Evolutionary conservation across 192 early-diverging fungal genomes (phyloP).

Genomic region (Chytriomyces sp.): DNA sequence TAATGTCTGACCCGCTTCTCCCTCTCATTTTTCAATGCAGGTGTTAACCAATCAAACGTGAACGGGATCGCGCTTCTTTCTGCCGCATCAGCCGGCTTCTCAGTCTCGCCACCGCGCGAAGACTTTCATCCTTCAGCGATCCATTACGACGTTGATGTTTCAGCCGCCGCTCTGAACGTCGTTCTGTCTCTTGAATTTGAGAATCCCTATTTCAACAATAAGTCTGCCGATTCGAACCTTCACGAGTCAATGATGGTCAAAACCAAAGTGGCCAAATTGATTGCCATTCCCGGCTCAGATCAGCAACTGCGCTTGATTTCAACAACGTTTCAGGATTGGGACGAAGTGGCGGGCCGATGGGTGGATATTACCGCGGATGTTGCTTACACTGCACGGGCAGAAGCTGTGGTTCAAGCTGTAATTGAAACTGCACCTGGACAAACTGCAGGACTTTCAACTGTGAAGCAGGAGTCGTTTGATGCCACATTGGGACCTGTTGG

Average conservation of each 20-base stretch:
- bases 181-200: slow-evolving; percentile 9
- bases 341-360: neutral
- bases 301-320: slow-evolving; percentile 3
- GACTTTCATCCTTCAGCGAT: slow-evolving; percentile 12
- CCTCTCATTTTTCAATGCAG: neutral
- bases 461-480: slow-evolving; percentile 20
- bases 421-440: slow-evolving; percentile 3
- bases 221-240: neutral
- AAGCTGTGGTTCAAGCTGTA: slow-evolving; percentile 19
- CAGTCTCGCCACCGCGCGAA: slow-evolving; percentile 1
- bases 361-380: slow-evolving; percentile 12
- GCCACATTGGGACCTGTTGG: slow-evolving; percentile 20
- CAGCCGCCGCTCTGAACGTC: neutral
- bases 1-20: neutral
- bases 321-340: slow-evolving; percentile 23
- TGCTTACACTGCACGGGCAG: slow-evolving; percentile 18
- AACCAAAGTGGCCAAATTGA: slow-evolving; percentile 24
- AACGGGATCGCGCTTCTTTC: slow-evolving; percentile 13
- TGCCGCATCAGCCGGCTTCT: slow-evolving; percentile 21
- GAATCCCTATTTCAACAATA: neutral
- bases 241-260: slow-evolving; percentile 19
- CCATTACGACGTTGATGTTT: slow-evolving; percentile 11
- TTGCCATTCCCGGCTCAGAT: neutral
- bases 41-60: slow-evolving; percentile 13
- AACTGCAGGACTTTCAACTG: slow-evolving; percentile 24